A percentile compares a stretch with the other conserved stretches of the same genome.
phyloP scores from a whole-genome alignment of 129 eudicot genomes.

The Sambucus nigra region DNA sequence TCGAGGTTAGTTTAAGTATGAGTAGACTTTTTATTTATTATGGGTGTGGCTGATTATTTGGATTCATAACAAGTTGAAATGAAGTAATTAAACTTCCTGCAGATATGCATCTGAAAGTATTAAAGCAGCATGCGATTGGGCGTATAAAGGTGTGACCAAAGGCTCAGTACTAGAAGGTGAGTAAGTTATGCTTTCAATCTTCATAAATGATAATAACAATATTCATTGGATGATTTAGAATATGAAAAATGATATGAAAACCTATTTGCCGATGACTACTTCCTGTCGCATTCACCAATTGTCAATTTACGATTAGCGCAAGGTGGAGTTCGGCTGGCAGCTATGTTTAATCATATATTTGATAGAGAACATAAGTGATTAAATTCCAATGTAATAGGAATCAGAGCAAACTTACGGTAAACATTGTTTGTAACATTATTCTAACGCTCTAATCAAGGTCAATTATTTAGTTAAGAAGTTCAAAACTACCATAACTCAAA shows the following conservation, averaged over 20 bases:
- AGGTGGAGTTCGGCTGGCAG: conserved; percentile 84
- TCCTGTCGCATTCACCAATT: conserved; percentile 57
- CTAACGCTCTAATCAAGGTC: too few relatives aligned
- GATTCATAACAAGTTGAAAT: too few relatives aligned
- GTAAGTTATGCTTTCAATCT: background rate
- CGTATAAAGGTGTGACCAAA: conserved; percentile 64
- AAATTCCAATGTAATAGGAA: too few relatives aligned
- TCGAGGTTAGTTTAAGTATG: too few relatives aligned
- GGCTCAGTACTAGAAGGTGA: conserved; percentile 66
- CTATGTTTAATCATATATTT: conserved; percentile 71
- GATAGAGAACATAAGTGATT: too few relatives aligned
- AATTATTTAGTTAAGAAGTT: too few relatives aligned
- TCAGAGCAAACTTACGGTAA: too few relatives aligned
- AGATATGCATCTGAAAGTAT: conserved; percentile 95
- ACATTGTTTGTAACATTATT: too few relatives aligned
- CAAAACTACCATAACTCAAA: too few relatives aligned
- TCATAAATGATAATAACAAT: background rate
- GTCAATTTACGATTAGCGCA: conserved; percentile 73
- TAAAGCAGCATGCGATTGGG: conserved; percentile 88
- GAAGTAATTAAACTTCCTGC: conserved; percentile 7
- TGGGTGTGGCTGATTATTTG: background rate
- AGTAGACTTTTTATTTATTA: too few relatives aligned
- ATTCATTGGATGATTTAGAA: conserved; percentile 1
- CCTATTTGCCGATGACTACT: conserved; percentile 59
- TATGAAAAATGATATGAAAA: conserved; percentile 5